Evolutionary conservation across 495 filamentous ascomycete species (phyloP).

Genomic region (Talaromyces ruber): DNA sequence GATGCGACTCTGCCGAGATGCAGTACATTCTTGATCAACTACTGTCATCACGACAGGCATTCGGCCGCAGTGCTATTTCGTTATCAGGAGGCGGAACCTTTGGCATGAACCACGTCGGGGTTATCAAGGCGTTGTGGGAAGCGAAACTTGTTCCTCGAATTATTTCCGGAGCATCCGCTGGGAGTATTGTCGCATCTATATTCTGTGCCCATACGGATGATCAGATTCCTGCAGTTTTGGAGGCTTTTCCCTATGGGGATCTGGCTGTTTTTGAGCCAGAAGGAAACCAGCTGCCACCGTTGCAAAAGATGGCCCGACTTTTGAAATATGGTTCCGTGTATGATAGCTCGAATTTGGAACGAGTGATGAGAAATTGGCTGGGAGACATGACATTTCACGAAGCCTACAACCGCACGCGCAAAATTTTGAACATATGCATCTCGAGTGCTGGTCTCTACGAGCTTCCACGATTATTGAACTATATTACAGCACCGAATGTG

Average conservation of each 20-base stretch:
- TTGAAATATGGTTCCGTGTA: slow-evolving; percentile 75
- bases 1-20: slow-evolving; percentile 46
- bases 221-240: slow-evolving; percentile 66
- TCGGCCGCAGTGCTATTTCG: slow-evolving; percentile 78
- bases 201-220: slow-evolving; percentile 79
- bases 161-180: slow-evolving; percentile 88
- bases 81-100: slow-evolving; percentile 89
- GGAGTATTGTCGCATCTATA: slow-evolving; percentile 86
- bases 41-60: slow-evolving; percentile 72
- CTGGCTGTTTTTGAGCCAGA: slow-evolving; percentile 75
- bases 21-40: slow-evolving; percentile 66
- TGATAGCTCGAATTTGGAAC: slow-evolving; percentile 69
- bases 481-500: slow-evolving; percentile 87
- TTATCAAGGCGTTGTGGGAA: slow-evolving; percentile 79
- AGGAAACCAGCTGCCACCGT: slow-evolving; percentile 56
- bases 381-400: slow-evolving; percentile 93
- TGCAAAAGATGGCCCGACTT: slow-evolving; percentile 64
- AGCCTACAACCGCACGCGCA: slow-evolving; percentile 82
- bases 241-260: slow-evolving; percentile 71
- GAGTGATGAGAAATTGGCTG: slow-evolving; percentile 70
- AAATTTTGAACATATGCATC: slow-evolving; percentile 89
- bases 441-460: slow-evolving; percentile 83
- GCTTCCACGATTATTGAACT: slow-evolving; percentile 79
- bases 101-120: slow-evolving; percentile 93
- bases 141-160: slow-evolving; percentile 73